These are phyloP conservation scores for Ambrosia trifida DNA, from an alignment of 129 eudicot genomes.

Conservation along the genomic window DNA sequence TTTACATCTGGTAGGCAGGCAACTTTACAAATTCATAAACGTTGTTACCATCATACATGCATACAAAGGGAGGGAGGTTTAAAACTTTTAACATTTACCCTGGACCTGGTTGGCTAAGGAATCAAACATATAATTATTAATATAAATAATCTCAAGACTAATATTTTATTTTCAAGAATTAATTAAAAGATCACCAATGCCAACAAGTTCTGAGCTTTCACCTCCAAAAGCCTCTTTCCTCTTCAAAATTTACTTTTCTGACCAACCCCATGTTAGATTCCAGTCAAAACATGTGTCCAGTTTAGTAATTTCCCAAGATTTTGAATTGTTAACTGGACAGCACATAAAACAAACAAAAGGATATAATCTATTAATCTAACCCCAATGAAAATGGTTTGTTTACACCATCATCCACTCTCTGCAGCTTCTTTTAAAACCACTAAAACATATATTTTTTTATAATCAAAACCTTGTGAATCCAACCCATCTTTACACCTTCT, in stretches of 20 bases:
- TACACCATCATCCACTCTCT: conserved; percentile 44
- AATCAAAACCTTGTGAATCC: conserved; percentile 50
- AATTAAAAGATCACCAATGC: conserved; percentile 33
- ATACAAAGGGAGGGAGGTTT: conserved; percentile 31
- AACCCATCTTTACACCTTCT: conserved; percentile 37
- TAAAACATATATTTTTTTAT: conserved; percentile 41
- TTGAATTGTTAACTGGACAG: conserved; percentile 43
- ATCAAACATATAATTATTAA: conserved; percentile 17
- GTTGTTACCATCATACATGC: conserved; percentile 30
- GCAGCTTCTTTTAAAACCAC: conserved; percentile 61
- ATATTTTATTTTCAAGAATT: conserved; percentile 3
- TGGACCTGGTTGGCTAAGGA: conserved; percentile 34
- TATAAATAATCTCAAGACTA: neutral
- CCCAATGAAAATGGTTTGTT: conserved; percentile 53
- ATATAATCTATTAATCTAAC: conserved; percentile 39
- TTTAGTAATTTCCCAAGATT: conserved; percentile 33
- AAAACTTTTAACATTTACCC: conserved; percentile 31
- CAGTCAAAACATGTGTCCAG: conserved; percentile 30
- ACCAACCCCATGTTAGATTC: conserved; percentile 60
- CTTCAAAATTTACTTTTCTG: conserved; percentile 43
- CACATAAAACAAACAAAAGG: conserved; percentile 84
- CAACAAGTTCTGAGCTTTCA: conserved; percentile 45
- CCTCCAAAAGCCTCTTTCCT: conserved; percentile 51
- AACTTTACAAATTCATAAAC: conserved; percentile 35
- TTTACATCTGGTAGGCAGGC: no score